Evolutionary conservation across 805 yeast genomes (phyloP).

Genomic region (Hermanozyma aechmeae): DNA sequence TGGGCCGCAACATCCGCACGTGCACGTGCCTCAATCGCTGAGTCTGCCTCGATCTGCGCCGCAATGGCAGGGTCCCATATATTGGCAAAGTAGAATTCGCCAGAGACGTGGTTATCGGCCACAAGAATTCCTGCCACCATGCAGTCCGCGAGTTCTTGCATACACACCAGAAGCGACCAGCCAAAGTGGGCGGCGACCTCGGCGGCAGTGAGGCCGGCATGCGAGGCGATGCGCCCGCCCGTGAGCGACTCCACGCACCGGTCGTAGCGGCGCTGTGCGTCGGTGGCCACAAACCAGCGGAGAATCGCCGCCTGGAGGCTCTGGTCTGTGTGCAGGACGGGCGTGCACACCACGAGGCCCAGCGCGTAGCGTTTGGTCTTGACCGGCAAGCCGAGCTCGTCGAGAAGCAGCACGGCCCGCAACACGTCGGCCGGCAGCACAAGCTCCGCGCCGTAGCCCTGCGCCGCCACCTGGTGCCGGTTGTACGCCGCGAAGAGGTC

Average conservation of each 20-base stretch:
- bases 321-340: too few species aligned
- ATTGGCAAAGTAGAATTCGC: conserved; percentile 55
- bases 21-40: conserved; percentile 2
- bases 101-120: conserved; percentile 61
- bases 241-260: too few species aligned
- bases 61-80: conserved; percentile 7
- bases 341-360: conserved; percentile 25
- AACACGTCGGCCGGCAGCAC: conserved; percentile 62
- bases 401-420: conserved; percentile 52
- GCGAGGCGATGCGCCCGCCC: too few species aligned
- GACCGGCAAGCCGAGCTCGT: conserved; percentile 49
- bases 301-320: too few species aligned
- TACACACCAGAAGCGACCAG: conserved; percentile 60
- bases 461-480: conserved; percentile 22
- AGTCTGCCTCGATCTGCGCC: conserved; percentile 3
- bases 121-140: conserved; percentile 49
- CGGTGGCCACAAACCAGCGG: too few species aligned
- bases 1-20: conserved; percentile 4
- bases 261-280: too few species aligned
- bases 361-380: conserved; percentile 24
- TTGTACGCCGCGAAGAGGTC: conserved; percentile 35
- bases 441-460: conserved; percentile 49
- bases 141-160: conserved; percentile 54
- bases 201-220: conserved; percentile 27
- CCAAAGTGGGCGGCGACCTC: conserved; percentile 41